Conservation (phyloP, 208 protist species). For the Acanthamoeba castellanii region DNA sequence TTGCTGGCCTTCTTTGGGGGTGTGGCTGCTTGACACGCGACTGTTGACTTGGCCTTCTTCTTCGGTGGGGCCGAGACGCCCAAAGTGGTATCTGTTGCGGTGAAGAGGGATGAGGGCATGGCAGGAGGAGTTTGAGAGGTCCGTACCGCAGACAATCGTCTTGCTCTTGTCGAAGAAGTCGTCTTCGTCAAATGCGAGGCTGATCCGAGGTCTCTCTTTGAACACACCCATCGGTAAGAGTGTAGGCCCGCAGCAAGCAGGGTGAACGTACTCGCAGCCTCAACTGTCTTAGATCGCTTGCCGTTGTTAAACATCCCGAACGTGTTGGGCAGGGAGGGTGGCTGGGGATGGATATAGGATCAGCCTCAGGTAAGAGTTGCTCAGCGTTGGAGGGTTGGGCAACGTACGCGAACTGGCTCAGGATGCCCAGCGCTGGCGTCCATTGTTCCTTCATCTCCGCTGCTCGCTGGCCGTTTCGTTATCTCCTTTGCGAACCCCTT, state of each 20-base stretch:
- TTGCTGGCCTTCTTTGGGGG: background rate
- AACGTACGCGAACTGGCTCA: background rate
- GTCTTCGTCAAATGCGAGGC: slow-evolving; percentile 32
- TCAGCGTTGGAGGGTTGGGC: background rate
- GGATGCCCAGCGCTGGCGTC: background rate
- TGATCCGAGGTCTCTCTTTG: background rate
- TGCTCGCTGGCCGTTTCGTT: background rate
- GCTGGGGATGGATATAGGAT: background rate
- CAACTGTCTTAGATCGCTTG: background rate
- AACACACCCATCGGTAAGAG: too few relatives aligned
- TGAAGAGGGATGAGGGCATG: background rate
- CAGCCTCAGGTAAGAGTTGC: background rate
- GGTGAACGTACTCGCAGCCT: background rate
- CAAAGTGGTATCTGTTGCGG: too few relatives aligned
- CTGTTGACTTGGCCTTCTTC: too few relatives aligned
- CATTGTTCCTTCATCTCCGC: background rate
- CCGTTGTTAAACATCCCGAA: slow-evolving; percentile 53
- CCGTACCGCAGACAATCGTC: background rate
- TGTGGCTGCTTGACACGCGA: too few relatives aligned
- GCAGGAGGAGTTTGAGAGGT: background rate
- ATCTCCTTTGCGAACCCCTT: background rate
- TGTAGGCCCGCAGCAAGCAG: background rate
- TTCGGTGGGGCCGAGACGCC: too few relatives aligned
- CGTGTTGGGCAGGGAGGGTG: background rate
- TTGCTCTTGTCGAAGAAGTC: slow-evolving; percentile 25